These are phyloP conservation scores for Vickermania spadyakhi DNA, from an alignment of 208 protist genomes.

Conservation along the genomic window DNA sequence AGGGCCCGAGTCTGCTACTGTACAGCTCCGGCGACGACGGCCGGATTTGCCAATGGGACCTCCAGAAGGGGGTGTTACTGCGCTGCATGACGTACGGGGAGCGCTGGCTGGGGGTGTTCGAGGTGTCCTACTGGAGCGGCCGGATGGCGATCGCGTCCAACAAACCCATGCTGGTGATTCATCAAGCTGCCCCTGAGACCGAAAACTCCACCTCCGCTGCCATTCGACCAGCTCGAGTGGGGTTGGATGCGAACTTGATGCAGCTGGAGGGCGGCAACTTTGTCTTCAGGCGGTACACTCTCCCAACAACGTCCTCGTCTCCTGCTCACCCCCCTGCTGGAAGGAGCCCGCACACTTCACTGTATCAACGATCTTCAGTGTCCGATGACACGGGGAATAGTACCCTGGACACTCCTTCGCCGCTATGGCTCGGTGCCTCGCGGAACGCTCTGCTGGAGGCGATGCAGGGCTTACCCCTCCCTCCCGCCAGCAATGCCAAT, in stretches of 20 bases:
- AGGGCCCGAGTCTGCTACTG: slow-evolving; percentile 24
- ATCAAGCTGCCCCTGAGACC: slow-evolving; percentile 4
- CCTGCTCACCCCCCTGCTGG: no score
- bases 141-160: slow-evolving; percentile 58
- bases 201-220: background rate
- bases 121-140: slow-evolving; percentile 45
- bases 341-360: no score
- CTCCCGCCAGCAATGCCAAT: no score
- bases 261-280: background rate
- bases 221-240: background rate
- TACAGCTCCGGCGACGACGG: slow-evolving; percentile 81
- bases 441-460: slow-evolving; percentile 12
- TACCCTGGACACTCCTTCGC: background rate
- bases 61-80: slow-evolving; percentile 31
- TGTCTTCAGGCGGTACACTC: background rate
- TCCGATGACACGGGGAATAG: background rate
- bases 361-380: no score
- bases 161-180: slow-evolving; percentile 45
- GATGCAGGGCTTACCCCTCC: no score
- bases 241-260: no score
- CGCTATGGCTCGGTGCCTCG: no score
- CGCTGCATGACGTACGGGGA: slow-evolving; percentile 46
- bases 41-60: slow-evolving; percentile 70
- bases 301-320: background rate
- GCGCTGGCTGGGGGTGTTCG: slow-evolving; percentile 55